Evolutionary conservation across 768 basidiomycete species (phyloP).

Genomic region (Tricholoma sp.): DNA sequence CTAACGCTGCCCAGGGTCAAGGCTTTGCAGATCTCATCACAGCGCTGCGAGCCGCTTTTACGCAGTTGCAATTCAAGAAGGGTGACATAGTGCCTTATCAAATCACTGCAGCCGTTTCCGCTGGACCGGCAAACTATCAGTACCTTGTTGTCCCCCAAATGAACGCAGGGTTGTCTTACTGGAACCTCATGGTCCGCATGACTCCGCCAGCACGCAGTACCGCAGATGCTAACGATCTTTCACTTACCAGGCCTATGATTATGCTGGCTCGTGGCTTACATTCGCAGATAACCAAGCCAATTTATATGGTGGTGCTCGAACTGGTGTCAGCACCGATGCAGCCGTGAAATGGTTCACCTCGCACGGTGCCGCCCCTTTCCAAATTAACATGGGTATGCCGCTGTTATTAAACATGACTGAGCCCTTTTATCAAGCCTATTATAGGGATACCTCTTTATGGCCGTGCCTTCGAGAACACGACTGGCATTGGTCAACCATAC

Average conservation of each 20-base stretch:
- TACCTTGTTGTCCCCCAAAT: slow-evolving; percentile 58
- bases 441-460: slow-evolving; percentile 78
- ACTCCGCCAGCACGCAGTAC: neutral
- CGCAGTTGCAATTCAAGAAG: slow-evolving; percentile 50
- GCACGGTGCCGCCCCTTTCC: slow-evolving; percentile 57
- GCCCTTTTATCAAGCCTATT: neutral
- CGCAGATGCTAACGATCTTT: neutral
- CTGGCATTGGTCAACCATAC: slow-evolving; percentile 63
- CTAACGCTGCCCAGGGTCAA: slow-evolving; percentile 50
- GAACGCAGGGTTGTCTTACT: slow-evolving; percentile 62
- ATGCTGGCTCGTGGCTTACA: slow-evolving; percentile 74
- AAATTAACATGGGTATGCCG: slow-evolving; percentile 58
- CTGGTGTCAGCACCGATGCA: slow-evolving; percentile 60
- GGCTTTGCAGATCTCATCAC: slow-evolving; percentile 64
- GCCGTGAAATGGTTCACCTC: slow-evolving; percentile 58
- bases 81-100: slow-evolving; percentile 58
- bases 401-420: neutral
- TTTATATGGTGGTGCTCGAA: slow-evolving; percentile 59
- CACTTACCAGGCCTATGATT: slow-evolving; percentile 57
- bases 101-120: slow-evolving; percentile 59
- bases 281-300: slow-evolving; percentile 55
- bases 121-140: slow-evolving; percentile 55
- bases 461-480: slow-evolving; percentile 68
- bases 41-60: slow-evolving; percentile 57
- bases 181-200: slow-evolving; percentile 70